Base-by-base conservation (phyloP, 2,329 filamentous ascomycete species). In the Biscogniauxia mediterranea region DNA sequence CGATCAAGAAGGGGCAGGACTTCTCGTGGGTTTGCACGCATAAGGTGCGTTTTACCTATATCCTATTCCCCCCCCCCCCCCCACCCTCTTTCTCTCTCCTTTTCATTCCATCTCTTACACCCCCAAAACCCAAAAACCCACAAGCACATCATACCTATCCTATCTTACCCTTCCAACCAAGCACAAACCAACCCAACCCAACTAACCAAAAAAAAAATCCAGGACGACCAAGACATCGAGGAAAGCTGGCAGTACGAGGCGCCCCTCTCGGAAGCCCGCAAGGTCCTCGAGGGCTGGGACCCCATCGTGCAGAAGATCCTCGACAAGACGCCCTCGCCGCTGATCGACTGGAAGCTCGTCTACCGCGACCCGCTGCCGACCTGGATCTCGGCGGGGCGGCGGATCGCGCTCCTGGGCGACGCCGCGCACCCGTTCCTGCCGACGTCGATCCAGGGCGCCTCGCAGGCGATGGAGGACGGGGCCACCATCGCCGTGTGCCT, bases 11-110 rank as follows among this genome's bases (percentile, higher is more conserved):
- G 42, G 81, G 81, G 8, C 76, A 78, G 54, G 81, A 84, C 61
- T 80, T 85, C 64, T 80, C 76, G 58, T 85, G 82, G 82, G 83
- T 84, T 5, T 80, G 81, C 57, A 84, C 83, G 28, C 80, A 82
- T 65, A 79, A 76, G 62, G 78, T 79, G 61, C 59, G 68, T 66
- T 11, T 56, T 63, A n/a, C n/a, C n/a, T n/a, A n/a, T n/a, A n/a
- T n/a, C n/a, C n/a, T n/a, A n/a, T n/a, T n/a, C n/a, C n/a, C n/a
- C n/a, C n/a, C n/a, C n/a, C n/a, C n/a, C n/a, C n/a, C n/a, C n/a
- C n/a, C n/a, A n/a, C n/a, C n/a, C 23, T 23, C 5, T 23, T 23
- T 23, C 23, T 23, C 5, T 23, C 5, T 23, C 5, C 5, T 23
- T 23, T 23, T 23, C 13, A n/a, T 17, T 23, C 25, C 21, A 23